phyloP scores from a whole-genome alignment of 169 alveolate species.

The Cystoisospora suis region DNA sequence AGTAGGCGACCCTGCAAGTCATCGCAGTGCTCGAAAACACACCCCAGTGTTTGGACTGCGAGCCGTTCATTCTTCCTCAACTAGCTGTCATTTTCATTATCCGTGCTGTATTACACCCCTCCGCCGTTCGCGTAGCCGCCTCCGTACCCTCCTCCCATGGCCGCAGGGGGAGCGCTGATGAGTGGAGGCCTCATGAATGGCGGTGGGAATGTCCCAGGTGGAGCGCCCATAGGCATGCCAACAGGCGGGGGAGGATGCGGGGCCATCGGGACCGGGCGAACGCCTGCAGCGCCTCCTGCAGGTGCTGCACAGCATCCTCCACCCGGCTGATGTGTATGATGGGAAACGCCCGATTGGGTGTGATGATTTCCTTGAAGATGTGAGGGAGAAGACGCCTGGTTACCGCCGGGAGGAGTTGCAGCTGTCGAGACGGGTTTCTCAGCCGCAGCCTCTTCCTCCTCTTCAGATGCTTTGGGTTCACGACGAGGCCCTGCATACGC shows the following conservation, averaged over 20 bases:
- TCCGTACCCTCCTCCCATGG: too few relatives aligned
- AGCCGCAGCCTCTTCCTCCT: not conserved
- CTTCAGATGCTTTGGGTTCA: not conserved
- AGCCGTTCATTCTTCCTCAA: too few relatives aligned
- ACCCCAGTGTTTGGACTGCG: too few relatives aligned
- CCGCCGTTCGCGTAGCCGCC: too few relatives aligned
- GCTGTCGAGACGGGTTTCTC: not conserved
- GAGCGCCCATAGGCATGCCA: too few relatives aligned
- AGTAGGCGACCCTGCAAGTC: too few relatives aligned
- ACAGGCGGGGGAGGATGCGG: not conserved
- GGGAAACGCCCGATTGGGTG: not conserved
- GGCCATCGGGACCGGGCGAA: not conserved
- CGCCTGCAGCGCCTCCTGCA: not conserved
- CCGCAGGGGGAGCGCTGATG: too few relatives aligned
- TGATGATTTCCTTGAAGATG: not conserved
- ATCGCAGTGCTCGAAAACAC: too few relatives aligned
- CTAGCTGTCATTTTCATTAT: too few relatives aligned
- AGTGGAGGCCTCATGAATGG: too few relatives aligned
- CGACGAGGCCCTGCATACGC: constrained; percentile 49
- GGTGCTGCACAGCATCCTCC: not conserved
- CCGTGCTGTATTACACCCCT: too few relatives aligned
- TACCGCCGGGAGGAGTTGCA: not conserved
- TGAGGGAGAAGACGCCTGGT: not conserved
- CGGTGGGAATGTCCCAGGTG: too few relatives aligned
- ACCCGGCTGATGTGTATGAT: not conserved